These are phyloP conservation scores for Eucalyptus marginata DNA, from an alignment of 345 rosid genomes.

Conservation along the genomic window DNA sequence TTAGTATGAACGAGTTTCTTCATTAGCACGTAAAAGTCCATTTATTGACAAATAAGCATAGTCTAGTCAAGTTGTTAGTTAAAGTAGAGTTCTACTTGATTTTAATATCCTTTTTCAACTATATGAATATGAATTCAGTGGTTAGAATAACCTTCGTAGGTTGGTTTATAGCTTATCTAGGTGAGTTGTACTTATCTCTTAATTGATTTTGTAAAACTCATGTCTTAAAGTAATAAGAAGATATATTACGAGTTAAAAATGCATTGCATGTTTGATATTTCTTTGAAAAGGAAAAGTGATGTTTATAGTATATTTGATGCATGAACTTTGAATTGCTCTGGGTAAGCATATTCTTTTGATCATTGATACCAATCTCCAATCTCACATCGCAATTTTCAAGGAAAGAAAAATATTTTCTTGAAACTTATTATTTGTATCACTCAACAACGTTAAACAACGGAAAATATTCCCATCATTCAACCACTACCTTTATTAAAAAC, in stretches of 20 bases:
- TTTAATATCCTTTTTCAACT: neutral
- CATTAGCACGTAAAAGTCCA: fast-evolving
- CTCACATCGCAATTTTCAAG: fast-evolving
- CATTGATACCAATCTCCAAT: neutral
- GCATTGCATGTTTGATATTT: neutral
- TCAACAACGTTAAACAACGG: neutral
- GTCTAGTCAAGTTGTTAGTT: neutral
- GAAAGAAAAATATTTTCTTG: neutral
- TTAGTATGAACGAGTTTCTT: neutral
- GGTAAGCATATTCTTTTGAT: neutral
- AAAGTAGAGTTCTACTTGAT: neutral
- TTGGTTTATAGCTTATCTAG: neutral
- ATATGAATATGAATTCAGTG: fast-evolving
- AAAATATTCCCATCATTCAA: neutral
- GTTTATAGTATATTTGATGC: neutral
- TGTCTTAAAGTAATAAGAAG: neutral
- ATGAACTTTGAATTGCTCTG: fast-evolving
- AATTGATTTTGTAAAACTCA: neutral
- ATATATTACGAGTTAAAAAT: neutral
- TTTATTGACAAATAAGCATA: neutral
- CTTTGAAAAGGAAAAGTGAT: neutral
- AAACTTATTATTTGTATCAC: neutral
- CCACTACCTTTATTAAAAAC: neutral
- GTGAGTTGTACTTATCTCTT: neutral
- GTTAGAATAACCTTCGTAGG: neutral